Evolutionary conservation across 768 basidiomycete genomes (phyloP).

Genomic region (Pisolithus marmoratus): DNA sequence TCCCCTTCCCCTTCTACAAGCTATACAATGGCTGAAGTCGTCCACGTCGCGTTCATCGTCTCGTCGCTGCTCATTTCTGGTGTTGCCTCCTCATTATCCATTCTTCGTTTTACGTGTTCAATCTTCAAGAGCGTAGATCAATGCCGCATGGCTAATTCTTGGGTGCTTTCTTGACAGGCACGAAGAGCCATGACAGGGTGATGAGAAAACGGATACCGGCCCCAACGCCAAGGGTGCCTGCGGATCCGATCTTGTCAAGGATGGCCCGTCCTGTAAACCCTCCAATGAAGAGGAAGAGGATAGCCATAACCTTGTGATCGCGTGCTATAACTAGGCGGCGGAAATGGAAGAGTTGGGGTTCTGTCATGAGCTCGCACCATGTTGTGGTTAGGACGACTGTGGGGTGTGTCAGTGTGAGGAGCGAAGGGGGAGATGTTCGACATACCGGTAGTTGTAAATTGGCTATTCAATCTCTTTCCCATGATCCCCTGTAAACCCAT

Average conservation of each 20-base stretch:
- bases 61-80: conserved; percentile 3
- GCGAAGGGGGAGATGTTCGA: conserved; percentile 7
- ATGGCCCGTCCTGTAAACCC: conserved; percentile 63
- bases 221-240: conserved; percentile 61
- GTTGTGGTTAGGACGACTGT: conserved; percentile 79
- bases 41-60: not conserved
- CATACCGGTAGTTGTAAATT: conserved; percentile 73
- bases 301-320: conserved; percentile 68
- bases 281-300: conserved; percentile 66
- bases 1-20: not conserved
- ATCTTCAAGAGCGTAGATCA: not conserved
- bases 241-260: conserved; percentile 52
- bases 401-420: not conserved
- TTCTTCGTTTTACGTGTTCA: not conserved
- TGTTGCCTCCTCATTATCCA: not conserved
- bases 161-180: conserved; percentile 33
- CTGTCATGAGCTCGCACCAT: conserved; percentile 85
- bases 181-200: conserved; percentile 59
- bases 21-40: not conserved
- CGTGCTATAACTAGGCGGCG: conserved; percentile 49
- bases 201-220: conserved; percentile 58
- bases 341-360: conserved; percentile 65
- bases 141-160: conserved; percentile 2
- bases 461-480: conserved; percentile 70
- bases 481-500: conserved; percentile 79